Evolutionary conservation across 768 basidiomycete species (phyloP), one percentile per base, ranked within the genome.

Genomic region (Leccinum subgranulosum): DNA sequence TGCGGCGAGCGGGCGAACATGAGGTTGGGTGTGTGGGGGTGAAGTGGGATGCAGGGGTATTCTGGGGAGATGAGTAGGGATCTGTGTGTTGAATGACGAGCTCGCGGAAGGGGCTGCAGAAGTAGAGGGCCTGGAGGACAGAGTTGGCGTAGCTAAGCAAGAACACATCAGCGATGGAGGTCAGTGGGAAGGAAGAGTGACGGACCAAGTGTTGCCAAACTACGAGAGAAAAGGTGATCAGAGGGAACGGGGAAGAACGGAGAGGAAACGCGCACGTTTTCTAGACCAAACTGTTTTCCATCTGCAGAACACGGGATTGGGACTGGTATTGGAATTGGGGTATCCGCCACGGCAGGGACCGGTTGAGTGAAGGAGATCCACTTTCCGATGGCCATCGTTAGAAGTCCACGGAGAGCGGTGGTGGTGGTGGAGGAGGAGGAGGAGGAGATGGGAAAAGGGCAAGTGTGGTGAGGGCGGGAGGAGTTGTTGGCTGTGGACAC

Each of bases 181-280:
- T 12, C 54, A 31, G 62, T 34, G 54, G 46, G 52, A 57, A 31
- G 19, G 36, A 36, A 46, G 27, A 8, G 52, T 49, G 50, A 59
- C 80, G 65, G 62, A 94, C 94, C 95, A 98, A 49, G 93, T 98
- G 72, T 98, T 98, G 41, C 94, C 94, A 77, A 96, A 97, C 93
- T 96, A 62, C 19, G 53, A 19, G 41, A 27, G 41, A 27, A 49
- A n/a, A 51, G 9, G 23, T 27, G 59, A 52, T 64, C 43, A 67
- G 54, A 41, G 25, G 53, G 39, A 53, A 57, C 51, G 12, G 21
- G 48, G 29, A 51, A 6, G 28, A 59, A 59, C 14, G 52, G 48
- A 48, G n/a, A 53, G 27, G 50, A 47, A 41, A 21, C 19, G 83
- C 94, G 68, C 72, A 95, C 94, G 73, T 98, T 98, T 80, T 97